A percentile compares a stretch with the other conserved stretches of the same genome.
These are phyloP conservation scores for Pseudocercospora macadamiae DNA, from an alignment of 2,329 filamentous ascomycete species.

Conservation along the genomic window DNA sequence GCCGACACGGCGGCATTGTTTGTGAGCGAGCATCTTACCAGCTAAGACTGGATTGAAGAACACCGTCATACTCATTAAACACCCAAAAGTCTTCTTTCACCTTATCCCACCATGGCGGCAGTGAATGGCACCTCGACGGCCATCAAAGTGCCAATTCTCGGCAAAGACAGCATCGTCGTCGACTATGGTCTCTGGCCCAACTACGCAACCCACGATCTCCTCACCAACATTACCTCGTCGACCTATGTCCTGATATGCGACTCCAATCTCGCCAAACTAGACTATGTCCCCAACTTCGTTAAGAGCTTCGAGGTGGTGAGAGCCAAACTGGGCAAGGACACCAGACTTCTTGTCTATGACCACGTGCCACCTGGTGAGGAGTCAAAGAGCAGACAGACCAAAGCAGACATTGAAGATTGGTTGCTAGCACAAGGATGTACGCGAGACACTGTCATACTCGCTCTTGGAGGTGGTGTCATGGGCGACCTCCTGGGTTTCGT, in stretches of 20 bases:
- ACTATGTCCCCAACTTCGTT: constrained; percentile 77
- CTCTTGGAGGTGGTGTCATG: constrained; percentile 93
- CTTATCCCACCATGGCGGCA: constrained; percentile 22
- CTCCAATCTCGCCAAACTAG: constrained; percentile 77
- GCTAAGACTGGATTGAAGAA: constrained; percentile 22
- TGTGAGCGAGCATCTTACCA: constrained; percentile 33
- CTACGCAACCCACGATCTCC: constrained; percentile 79
- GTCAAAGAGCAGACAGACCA: constrained; percentile 90
- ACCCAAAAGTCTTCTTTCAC: not conserved
- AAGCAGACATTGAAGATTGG: constrained; percentile 97
- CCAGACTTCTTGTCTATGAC: constrained; percentile 83
- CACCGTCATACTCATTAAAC: not conserved
- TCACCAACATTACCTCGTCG: constrained; percentile 75
- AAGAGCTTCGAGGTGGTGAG: constrained; percentile 59
- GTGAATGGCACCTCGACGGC: constrained; percentile 39
- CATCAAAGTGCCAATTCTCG: constrained; percentile 76
- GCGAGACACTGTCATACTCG: constrained; percentile 91
- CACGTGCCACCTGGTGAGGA: constrained; percentile 87
- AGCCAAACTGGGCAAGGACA: constrained; percentile 46
- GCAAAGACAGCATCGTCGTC: constrained; percentile 86
- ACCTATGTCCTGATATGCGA: constrained; percentile 98
- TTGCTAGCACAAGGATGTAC: constrained; percentile 91
- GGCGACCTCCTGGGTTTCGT: constrained; percentile 98
- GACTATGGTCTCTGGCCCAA: constrained; percentile 87
- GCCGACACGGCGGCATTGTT: constrained; percentile 31